These are phyloP conservation scores for Ophiorrhiza pumila DNA, from an alignment of 257 asterid genomes.

Conservation along the genomic window DNA sequence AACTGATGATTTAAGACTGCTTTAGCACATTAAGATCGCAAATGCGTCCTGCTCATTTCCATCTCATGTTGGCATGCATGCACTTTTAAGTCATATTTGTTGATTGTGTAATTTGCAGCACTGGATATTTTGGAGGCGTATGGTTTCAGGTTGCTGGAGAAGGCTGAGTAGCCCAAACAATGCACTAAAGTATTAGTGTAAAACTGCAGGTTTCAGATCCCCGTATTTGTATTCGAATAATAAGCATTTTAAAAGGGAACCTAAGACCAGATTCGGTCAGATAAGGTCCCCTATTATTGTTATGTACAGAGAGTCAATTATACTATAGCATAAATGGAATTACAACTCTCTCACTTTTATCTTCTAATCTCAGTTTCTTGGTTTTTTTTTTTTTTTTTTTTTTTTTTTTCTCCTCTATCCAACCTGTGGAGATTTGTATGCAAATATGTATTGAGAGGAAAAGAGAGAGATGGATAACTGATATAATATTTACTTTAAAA, in stretches of 20 bases:
- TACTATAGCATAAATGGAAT: neutral
- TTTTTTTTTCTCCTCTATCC: neutral
- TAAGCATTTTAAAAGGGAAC: neutral
- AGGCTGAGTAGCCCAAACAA: conserved; percentile 33
- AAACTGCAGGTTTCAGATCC: neutral
- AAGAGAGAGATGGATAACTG: too few species aligned
- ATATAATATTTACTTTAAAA: too few species aligned
- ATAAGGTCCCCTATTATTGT: neutral
- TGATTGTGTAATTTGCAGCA: conserved; percentile 40
- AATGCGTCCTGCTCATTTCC: neutral
- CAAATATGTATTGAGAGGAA: too few species aligned
- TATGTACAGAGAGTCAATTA: neutral
- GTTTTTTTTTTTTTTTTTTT: neutral
- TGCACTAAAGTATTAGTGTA: neutral
- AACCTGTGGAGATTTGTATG: too few species aligned
- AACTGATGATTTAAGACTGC: neutral
- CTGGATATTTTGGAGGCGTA: conserved; percentile 69
- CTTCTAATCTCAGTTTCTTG: too few species aligned
- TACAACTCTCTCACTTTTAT: neutral
- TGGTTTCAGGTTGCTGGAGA: conserved; percentile 82
- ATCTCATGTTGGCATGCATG: neutral
- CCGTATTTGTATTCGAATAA: neutral
- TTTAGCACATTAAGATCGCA: neutral
- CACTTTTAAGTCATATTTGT: neutral
- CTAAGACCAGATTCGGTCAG: neutral